Conservation (phyloP, 345 rosid genomes). For the Balakata baccata region DNA sequence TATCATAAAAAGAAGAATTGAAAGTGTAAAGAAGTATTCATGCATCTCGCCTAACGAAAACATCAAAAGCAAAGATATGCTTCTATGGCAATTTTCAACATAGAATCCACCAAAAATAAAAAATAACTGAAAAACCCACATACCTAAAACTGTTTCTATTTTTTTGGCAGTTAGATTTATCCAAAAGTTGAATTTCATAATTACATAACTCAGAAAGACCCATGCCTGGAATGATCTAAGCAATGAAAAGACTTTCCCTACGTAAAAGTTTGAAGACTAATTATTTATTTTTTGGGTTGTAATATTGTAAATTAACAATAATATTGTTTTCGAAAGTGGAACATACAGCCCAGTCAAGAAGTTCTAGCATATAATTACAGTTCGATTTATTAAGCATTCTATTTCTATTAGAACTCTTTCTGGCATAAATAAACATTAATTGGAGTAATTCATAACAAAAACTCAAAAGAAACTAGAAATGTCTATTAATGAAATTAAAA, state of each 20-base stretch:
- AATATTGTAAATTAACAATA: neutral
- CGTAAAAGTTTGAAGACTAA: neutral
- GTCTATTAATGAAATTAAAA: neutral
- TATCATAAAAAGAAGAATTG: neutral
- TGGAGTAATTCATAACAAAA: neutral
- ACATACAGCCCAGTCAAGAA: too few relatives aligned
- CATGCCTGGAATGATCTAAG: neutral
- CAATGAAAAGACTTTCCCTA: neutral
- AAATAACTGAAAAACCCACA: neutral
- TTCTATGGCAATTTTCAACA: neutral
- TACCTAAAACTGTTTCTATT: neutral
- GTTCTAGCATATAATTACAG: neutral
- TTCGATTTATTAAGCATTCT: neutral
- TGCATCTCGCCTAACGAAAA: neutral
- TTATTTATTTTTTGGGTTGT: neutral
- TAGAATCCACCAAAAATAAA: neutral
- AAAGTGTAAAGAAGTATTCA: neutral
- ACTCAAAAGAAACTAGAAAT: neutral
- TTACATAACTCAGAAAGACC: neutral
- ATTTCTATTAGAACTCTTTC: too few relatives aligned
- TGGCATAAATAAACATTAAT: too few relatives aligned
- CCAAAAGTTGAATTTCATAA: neutral
- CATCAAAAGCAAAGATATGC: slow-evolving; percentile 3
- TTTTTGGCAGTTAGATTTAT: neutral
- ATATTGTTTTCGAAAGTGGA: too few relatives aligned